Base-by-base conservation (phyloP, 352 stramenopile species). In the Pythium grandisporangium region DNA sequence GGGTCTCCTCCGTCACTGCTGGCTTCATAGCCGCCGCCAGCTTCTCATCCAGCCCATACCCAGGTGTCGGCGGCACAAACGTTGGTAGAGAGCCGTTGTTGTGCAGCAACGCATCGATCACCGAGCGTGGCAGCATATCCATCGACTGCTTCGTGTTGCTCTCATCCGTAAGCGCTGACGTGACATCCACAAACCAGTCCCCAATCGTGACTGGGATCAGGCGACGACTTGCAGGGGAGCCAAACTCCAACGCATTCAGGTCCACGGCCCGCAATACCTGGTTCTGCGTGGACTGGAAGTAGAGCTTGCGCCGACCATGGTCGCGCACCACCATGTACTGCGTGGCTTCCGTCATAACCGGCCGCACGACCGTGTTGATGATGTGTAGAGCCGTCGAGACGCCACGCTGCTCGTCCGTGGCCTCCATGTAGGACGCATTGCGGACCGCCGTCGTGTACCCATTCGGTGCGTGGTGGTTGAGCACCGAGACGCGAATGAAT, bases 251-350 rank as follows among this genome's bases (percentile, higher is more conserved):
- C 45, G 65, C 48, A 32, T 64, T 67, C 26, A 89, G 42, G 39
- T 77, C 75, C 29, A 89, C 57, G 7, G 59, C 48, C 25, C 75
- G 75, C 27, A 84, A 44, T n/a, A 80, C 48, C 40, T 82, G 71
- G 50, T 89, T 89, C 12, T 71, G 53, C 12, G 63, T 89, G 16
- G 72, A 80, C 27, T 66, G 72, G 32, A 89, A 57, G 48, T 84
- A 89, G n/a, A 89, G 52, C 55, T 71, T 76, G 10, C 58, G 52
- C 10, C 60, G 46, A n/a, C 36, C 47, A 40, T 89, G 75, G 50
- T 89, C 75, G 17, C 72, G 67, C n/a, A 86, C 65, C 37, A 89
- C 51, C 4, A 58, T 80, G 65, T 70, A 89, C 46, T 89, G 50
- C 13, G 75, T 89, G 1, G 70, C 66, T 38, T 71, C 69, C 7